Evolutionary conservation across 768 basidiomycete genomes (phyloP).

Genomic region (Tricholoma sp.): DNA sequence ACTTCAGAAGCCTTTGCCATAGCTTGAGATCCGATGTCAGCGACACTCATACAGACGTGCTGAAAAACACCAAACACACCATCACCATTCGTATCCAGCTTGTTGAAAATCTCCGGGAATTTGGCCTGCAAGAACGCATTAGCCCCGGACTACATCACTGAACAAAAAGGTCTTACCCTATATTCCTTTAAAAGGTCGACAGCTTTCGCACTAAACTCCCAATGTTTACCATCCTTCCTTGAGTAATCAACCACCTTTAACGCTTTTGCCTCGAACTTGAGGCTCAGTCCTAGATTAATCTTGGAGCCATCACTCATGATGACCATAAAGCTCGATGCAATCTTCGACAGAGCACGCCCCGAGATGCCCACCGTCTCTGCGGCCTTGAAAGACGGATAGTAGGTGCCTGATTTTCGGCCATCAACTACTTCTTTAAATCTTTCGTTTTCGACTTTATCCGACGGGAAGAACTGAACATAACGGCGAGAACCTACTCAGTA

Average conservation of each 20-base stretch:
- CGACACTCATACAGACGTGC: neutral
- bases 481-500: neutral
- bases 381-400: conserved; percentile 76
- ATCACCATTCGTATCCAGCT: conserved; percentile 68
- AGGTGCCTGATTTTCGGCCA: conserved; percentile 43
- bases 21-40: conserved; percentile 38
- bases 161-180: conserved; percentile 41
- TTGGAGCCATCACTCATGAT: conserved; percentile 71
- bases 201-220: conserved; percentile 93
- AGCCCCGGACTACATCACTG: neutral
- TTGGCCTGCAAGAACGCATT: conserved; percentile 38
- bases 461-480: conserved; percentile 71
- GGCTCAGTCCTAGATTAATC: conserved; percentile 85
- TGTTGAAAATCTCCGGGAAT: conserved; percentile 81
- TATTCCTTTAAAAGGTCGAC: conserved; percentile 79
- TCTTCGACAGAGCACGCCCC: conserved; percentile 77
- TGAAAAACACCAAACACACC: conserved; percentile 40
- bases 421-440: conserved; percentile 72
- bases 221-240: conserved; percentile 72
- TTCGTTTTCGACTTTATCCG: conserved; percentile 74
- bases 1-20: conserved; percentile 68
- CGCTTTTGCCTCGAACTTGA: conserved; percentile 94
- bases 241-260: conserved; percentile 93
- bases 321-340: conserved; percentile 93
- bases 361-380: conserved; percentile 72